phyloP scores from a whole-genome alignment of 768 basidiomycete genomes.

The Lactifluus volemus region DNA sequence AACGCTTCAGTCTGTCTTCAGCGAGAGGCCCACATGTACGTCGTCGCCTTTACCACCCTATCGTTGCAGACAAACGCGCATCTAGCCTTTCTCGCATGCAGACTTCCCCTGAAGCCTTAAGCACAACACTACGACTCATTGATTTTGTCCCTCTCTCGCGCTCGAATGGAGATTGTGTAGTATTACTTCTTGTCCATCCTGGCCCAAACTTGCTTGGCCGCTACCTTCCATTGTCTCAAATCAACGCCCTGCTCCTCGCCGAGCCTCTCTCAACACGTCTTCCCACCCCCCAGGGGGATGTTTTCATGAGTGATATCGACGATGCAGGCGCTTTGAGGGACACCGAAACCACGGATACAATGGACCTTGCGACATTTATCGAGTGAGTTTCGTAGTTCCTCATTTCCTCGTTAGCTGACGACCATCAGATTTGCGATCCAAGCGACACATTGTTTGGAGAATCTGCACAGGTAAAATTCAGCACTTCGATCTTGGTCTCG shows the following conservation, averaged over 20 bases:
- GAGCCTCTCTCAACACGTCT: conserved; percentile 38
- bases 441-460: conserved; percentile 62
- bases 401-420: conserved; percentile 2
- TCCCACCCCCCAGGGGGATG: conserved; percentile 38
- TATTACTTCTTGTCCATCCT: conserved; percentile 63
- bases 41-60: background rate
- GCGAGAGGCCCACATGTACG: conserved; percentile 62
- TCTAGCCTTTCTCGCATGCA: conserved; percentile 44
- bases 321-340: conserved; percentile 41
- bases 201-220: conserved; percentile 60
- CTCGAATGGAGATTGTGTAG: conserved; percentile 56
- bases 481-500: conserved; percentile 1
- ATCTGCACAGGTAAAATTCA: conserved; percentile 45
- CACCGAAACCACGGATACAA: conserved; percentile 54
- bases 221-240: conserved; percentile 58
- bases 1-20: conserved; percentile 67
- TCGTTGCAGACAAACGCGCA: background rate
- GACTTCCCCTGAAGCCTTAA: conserved; percentile 41
- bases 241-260: conserved; percentile 58
- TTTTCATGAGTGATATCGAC: conserved; percentile 41
- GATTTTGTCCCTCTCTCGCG: conserved; percentile 62
- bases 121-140: conserved; percentile 46
- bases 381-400: conserved; percentile 38
- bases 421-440: conserved; percentile 58
- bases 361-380: conserved; percentile 70